A percentile compares a stretch with the other conserved stretches of the same genome.
Conservation (phyloP, 805 yeast species). For the Ogataea glucozyma region DNA sequence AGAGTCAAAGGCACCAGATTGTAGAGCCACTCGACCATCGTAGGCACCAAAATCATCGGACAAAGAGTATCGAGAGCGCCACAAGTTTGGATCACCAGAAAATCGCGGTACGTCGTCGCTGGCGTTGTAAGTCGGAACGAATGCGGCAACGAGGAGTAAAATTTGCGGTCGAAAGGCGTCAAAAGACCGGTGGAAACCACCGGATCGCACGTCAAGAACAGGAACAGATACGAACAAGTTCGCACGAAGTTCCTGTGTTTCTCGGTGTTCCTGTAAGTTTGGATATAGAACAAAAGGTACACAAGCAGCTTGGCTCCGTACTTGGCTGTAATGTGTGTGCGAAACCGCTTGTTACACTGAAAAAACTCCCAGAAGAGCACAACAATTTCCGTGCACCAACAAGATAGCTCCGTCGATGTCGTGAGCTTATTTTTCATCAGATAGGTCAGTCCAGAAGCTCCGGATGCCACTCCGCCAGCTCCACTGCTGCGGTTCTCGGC, state of each 20-base stretch:
- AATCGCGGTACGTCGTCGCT: constrained; percentile 62
- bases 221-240: constrained; percentile 50
- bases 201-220: constrained; percentile 46
- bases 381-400: constrained; percentile 59
- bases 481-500: constrained; percentile 19
- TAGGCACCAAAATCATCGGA: constrained; percentile 41
- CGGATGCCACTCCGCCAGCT: no score
- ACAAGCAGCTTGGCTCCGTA: constrained; percentile 53
- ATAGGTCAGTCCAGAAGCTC: constrained; percentile 26
- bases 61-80: constrained; percentile 40
- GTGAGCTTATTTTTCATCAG: constrained; percentile 29
- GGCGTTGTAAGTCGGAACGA: constrained; percentile 42
- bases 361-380: constrained; percentile 73
- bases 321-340: constrained; percentile 43
- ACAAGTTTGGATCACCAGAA: constrained; percentile 54
- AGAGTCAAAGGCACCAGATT: constrained; percentile 52
- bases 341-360: constrained; percentile 67
- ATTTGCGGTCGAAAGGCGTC: constrained; percentile 43
- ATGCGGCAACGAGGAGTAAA: constrained; percentile 53
- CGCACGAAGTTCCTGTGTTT: constrained; percentile 46
- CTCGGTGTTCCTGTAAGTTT: constrained; percentile 44
- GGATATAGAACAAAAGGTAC: constrained; percentile 56
- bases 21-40: constrained; percentile 59
- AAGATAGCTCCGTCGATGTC: constrained; percentile 24
- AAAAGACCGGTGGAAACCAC: constrained; percentile 42